Conservation (phyloP, 2,329 filamentous ascomycete genomes). For the Colletotrichum abscissum region DNA sequence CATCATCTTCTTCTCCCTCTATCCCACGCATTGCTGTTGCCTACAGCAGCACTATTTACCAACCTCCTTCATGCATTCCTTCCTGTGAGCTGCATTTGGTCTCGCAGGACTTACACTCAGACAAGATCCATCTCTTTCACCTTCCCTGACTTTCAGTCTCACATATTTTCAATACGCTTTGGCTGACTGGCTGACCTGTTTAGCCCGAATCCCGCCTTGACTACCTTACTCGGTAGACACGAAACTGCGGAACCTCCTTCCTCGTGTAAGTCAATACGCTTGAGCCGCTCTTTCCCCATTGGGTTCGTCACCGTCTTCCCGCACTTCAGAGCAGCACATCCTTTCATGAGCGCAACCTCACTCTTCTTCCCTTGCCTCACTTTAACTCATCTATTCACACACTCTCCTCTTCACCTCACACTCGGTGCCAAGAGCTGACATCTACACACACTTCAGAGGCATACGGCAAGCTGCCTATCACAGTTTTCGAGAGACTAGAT, state of each 20-base stretch:
- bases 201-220: neutral
- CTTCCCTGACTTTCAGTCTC: neutral
- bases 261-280: neutral
- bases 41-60: neutral
- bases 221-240: neutral
- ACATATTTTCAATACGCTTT: neutral
- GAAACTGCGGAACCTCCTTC: neutral
- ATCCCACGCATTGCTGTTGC: neutral
- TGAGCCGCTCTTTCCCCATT: neutral
- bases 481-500: neutral
- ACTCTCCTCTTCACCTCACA: neutral
- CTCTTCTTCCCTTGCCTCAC: neutral
- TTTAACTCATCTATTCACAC: neutral
- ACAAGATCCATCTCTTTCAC: neutral
- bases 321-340: neutral
- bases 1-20: neutral
- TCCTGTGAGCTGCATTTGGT: neutral
- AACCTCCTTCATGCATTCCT: neutral
- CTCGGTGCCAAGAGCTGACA: neutral
- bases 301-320: neutral
- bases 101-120: neutral
- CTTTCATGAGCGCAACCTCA: neutral
- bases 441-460: neutral
- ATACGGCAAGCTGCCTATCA: neutral
- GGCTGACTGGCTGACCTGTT: neutral